A percentile compares a stretch with the other conserved stretches of the same genome.
These are phyloP conservation scores for Meredithiella fracta DNA, from an alignment of 2,329 filamentous ascomycete species.

Conservation along the genomic window DNA sequence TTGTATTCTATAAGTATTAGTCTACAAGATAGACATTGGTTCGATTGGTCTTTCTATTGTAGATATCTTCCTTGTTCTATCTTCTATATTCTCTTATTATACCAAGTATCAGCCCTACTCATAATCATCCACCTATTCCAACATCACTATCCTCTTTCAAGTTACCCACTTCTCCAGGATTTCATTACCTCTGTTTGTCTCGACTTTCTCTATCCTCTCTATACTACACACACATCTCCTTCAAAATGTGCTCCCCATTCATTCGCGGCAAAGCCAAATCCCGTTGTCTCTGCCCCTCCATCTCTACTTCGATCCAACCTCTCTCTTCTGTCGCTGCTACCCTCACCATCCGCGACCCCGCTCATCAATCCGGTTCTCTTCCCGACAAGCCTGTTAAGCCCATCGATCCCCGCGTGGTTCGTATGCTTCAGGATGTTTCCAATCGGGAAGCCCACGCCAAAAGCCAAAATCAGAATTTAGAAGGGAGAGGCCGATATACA, in stretches of 20 bases:
- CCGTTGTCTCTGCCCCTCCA: not conserved
- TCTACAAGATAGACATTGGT: no score
- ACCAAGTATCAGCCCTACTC: no score
- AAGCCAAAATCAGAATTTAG: no score
- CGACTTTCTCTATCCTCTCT: not conserved
- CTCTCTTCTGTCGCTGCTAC: not conserved
- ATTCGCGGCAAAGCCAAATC: slow-evolving; percentile 10
- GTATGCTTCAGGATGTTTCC: no score
- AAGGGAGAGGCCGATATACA: no score
- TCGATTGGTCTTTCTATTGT: no score
- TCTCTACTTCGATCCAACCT: not conserved
- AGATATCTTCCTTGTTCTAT: no score
- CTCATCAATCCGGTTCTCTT: not conserved
- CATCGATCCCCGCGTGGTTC: no score
- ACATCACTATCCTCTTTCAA: slow-evolving; percentile 11
- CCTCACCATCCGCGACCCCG: not conserved
- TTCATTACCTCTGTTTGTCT: not conserved
- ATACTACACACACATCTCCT: not conserved
- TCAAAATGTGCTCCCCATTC: slow-evolving; percentile 11
- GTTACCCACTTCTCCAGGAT: slow-evolving; percentile 9
- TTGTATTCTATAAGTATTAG: no score
- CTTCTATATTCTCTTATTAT: no score
- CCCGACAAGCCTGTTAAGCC: no score
- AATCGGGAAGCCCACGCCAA: no score
- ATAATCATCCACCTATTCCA: not conserved